Conservation (phyloP, 306 rosid genomes). For the Styphnolobium japonicum region DNA sequence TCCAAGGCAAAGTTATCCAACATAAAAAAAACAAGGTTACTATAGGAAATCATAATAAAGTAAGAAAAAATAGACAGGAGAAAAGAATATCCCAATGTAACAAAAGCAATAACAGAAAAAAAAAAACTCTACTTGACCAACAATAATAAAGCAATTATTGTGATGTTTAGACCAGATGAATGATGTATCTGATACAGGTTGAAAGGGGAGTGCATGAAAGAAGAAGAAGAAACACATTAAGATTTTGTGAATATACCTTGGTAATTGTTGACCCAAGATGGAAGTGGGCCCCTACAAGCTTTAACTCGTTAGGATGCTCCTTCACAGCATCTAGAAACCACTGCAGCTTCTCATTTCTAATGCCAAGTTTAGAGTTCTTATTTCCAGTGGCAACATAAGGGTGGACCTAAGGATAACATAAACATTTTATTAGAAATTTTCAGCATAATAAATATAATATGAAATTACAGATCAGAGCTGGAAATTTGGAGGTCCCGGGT, state of each 20-base stretch:
- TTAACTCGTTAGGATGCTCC: slow-evolving; percentile 75
- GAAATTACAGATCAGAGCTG: background rate
- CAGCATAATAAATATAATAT: background rate
- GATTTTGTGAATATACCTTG: slow-evolving; percentile 52
- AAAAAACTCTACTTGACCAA: background rate
- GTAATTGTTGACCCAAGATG: slow-evolving; percentile 98
- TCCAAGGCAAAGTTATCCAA: background rate
- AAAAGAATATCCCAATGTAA: background rate
- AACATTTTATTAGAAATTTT: background rate
- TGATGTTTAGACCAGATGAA: background rate
- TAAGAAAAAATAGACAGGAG: background rate
- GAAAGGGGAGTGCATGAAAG: background rate
- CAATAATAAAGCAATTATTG: background rate
- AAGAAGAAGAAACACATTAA: background rate
- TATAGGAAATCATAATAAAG: background rate
- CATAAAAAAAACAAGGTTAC: background rate
- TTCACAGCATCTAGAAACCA: slow-evolving; percentile 92
- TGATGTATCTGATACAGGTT: slow-evolving; percentile 7
- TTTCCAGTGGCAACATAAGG: slow-evolving; percentile 94
- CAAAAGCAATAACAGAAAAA: background rate
- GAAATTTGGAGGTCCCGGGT: background rate
- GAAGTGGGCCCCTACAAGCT: slow-evolving; percentile 96
- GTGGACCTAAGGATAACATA: slow-evolving; percentile 66
- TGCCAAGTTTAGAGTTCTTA: slow-evolving; percentile 91
- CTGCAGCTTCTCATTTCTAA: slow-evolving; percentile 93